These are phyloP conservation scores for Dryadomyces quercus-mongolicae DNA, from an alignment of 2,329 filamentous ascomycete genomes.

Conservation along the genomic window DNA sequence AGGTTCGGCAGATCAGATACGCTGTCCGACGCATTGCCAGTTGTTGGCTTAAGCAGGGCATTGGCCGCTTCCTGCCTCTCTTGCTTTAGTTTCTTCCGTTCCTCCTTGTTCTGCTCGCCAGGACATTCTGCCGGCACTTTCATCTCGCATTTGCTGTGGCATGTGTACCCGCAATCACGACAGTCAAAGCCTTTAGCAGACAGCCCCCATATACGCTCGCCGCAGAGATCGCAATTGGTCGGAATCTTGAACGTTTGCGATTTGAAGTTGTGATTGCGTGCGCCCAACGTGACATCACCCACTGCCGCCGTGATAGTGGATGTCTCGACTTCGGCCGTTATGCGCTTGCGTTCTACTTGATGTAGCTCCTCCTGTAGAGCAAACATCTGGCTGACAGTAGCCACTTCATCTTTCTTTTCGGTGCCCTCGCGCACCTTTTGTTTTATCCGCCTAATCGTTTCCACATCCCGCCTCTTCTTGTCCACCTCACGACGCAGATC, in stretches of 20 bases:
- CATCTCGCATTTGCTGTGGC: conserved; percentile 98
- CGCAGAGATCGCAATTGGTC: conserved; percentile 94
- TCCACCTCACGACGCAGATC: conserved; percentile 76
- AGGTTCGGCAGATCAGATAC: conserved; percentile 55
- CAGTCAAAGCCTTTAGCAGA: conserved; percentile 96
- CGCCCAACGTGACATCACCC: conserved; percentile 83
- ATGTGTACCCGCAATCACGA: conserved; percentile 92
- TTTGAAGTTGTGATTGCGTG: conserved; percentile 95
- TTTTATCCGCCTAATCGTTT: conserved; percentile 60
- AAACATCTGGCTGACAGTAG: conserved; percentile 75
- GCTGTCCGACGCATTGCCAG: conserved; percentile 24
- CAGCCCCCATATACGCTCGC: conserved; percentile 92
- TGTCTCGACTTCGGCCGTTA: conserved; percentile 87
- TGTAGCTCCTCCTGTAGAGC: conserved; percentile 75
- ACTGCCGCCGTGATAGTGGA: conserved; percentile 84
- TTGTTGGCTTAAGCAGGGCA: conserved; percentile 31
- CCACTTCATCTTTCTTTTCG: conserved; percentile 80
- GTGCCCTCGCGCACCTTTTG: conserved; percentile 69
- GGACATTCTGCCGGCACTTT: conserved; percentile 95
- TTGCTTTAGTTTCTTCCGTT: conserved; percentile 84
- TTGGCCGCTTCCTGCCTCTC: conserved; percentile 73
- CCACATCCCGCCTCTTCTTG: conserved; percentile 75
- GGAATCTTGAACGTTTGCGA: conserved; percentile 99
- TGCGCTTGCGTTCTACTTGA: conserved; percentile 66
- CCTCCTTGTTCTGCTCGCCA: conserved; percentile 85